A percentile compares a stretch with the other conserved stretches of the same genome.
phyloP scores from a whole-genome alignment of 176 grass and related monocot genomes.

The Sorghum bicolor region DNA sequence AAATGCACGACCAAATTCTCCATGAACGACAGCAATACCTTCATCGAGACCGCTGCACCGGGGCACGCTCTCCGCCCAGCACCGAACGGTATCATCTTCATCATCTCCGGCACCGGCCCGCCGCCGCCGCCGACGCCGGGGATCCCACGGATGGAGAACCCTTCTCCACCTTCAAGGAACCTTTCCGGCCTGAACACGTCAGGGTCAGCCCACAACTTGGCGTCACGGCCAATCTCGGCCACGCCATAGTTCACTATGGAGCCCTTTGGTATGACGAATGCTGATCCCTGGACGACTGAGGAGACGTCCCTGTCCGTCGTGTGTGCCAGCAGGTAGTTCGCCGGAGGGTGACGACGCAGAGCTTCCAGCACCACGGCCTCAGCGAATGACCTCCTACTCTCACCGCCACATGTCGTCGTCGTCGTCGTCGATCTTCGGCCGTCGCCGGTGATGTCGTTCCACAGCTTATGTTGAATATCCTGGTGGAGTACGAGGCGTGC shows the following conservation, averaged over 20 bases:
- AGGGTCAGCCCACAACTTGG: not conserved
- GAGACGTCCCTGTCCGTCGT: conserved; percentile 7
- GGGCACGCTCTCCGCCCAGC: conserved; percentile 22
- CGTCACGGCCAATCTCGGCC: not conserved
- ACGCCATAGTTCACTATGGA: conserved; percentile 20
- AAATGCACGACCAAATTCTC: not conserved
- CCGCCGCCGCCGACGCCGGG: not conserved
- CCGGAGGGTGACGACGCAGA: conserved; percentile 35
- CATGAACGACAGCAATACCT: not conserved
- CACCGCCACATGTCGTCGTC: not conserved
- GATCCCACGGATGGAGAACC: not conserved
- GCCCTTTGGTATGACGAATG: not conserved
- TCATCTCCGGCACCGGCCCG: not conserved
- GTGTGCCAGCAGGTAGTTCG: conserved; percentile 32
- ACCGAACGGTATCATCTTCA: conserved; percentile 33
- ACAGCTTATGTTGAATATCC: conserved; percentile 12
- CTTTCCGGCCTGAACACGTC: conserved; percentile 1
- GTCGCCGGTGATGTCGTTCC: not conserved
- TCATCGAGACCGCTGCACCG: not conserved
- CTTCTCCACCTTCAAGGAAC: conserved; percentile 10
- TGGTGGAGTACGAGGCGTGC: conserved; percentile 15
- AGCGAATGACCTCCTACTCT: not conserved
- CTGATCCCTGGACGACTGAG: not conserved
- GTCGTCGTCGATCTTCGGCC: too few relatives aligned
- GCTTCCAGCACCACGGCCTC: conserved; percentile 30